Percentiles rank a stretch among this genome's conserved stretches.
These are phyloP conservation scores for Acacia concinna DNA, from an alignment of 331 rosid species.

Conservation along the genomic window DNA sequence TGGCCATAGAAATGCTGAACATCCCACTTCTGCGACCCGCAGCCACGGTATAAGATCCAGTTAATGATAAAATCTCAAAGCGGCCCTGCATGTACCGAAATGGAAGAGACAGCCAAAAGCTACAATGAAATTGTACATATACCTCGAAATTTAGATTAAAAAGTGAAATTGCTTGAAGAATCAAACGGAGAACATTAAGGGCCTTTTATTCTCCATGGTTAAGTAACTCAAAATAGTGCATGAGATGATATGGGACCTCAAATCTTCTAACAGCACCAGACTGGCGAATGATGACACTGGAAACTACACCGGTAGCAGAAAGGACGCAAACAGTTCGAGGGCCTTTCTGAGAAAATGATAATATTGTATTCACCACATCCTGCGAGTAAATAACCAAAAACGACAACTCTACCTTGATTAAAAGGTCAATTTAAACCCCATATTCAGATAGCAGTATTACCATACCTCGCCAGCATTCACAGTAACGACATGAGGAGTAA, in stretches of 20 bases:
- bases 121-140: neutral
- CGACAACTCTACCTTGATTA: neutral
- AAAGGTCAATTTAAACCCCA: neutral
- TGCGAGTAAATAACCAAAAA: constrained; percentile 7
- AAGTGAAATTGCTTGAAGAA: neutral
- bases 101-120: neutral
- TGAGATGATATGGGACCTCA: constrained; percentile 30
- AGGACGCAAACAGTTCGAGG: constrained; percentile 29
- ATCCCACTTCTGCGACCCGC: neutral
- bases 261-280: neutral
- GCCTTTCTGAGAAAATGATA: neutral
- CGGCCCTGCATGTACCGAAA: constrained; percentile 31
- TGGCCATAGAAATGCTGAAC: constrained; percentile 22
- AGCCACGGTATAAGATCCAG: constrained; percentile 27
- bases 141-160: neutral
- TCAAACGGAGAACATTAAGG: neutral
- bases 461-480: constrained; percentile 33
- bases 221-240: neutral
- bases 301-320: constrained; percentile 29
- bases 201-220: neutral
- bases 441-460: neutral
- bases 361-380: constrained; percentile 30
- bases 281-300: constrained; percentile 17
- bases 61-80: constrained; percentile 34
- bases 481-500: constrained; percentile 28